Evolutionary conservation across 192 early-diverging fungal species (phyloP), one percentile per base, ranked within the genome.

Genomic region (Endogone sp.): DNA sequence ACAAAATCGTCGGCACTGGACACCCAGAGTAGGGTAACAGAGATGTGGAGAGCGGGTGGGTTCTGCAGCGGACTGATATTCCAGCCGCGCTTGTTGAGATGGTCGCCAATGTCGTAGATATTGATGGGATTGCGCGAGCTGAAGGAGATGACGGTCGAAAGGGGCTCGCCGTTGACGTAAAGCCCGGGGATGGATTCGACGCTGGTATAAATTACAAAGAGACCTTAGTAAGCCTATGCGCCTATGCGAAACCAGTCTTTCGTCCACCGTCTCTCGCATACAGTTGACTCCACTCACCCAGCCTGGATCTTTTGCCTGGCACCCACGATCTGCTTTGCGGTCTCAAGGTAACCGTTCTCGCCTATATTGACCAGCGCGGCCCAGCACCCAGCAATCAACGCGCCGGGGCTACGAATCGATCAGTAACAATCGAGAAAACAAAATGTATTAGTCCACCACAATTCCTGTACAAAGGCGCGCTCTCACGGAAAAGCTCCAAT

Each of bases 371-470:
- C 82, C 85, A 99, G 76, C 20, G 97, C 90, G 1, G 97, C 84
- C 95, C 95, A 99, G 82, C 95, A 97, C 27, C 93, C 95, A 11
- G 97, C 97, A 83, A 96, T 91, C 62, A 99, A 83, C 2, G 95
- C 90, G 32, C 97, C 97, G 29, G 92, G 91, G 25, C 90, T 79
- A 66, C 29, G 56, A 22, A 70, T 49, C 59, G n/a, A 59, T 23
- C 20, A 29, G 21, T 16, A 16, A 49, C 37, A 49, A 49, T 49
- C 6, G 37, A 49, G 16, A 11, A 16, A 49, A 16, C 37, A 16
- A 16, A 0, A 49, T 16, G 37, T n/a, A n/a, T 49, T 16, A 49
- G 37, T 16, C 37, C 37, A 49, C 37, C 16, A 1, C 16, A 49
- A 49, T n/a, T n/a, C n/a, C n/a, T n/a, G n/a, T n/a, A n/a, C n/a